Conservation (phyloP, 768 basidiomycete genomes). For the Wakefieldia striispora region DNA sequence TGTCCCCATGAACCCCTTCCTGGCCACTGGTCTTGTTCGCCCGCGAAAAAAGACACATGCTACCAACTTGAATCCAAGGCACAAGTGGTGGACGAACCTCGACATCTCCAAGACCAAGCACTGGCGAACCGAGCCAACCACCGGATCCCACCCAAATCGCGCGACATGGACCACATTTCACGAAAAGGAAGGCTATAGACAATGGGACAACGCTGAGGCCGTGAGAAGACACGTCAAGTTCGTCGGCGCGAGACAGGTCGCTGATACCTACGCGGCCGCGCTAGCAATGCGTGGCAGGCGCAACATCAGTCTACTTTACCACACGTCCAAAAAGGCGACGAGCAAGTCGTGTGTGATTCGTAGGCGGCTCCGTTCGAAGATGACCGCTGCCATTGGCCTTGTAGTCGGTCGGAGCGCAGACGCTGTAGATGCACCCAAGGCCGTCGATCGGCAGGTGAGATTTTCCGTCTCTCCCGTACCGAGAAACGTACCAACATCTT, state of each 20-base stretch:
- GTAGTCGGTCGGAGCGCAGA: conserved; percentile 19
- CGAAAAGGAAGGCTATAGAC: not conserved
- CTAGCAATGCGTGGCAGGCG: conserved; percentile 7
- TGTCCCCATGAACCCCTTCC: conserved; percentile 20
- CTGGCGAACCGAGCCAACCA: too few species aligned
- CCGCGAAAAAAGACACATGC: not conserved
- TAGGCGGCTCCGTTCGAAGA: conserved; percentile 19
- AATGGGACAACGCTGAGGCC: not conserved
- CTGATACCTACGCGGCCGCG: conserved; percentile 3
- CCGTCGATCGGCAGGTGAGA: not conserved
- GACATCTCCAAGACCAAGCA: not conserved
- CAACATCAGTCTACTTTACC: conserved; percentile 19
- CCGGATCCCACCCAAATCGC: too few species aligned
- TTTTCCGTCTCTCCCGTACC: not conserved
- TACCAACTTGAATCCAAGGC: not conserved
- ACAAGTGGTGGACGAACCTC: conserved; percentile 1
- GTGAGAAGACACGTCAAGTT: not conserved
- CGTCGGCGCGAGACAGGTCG: conserved; percentile 1
- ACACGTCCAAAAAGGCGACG: conserved; percentile 23
- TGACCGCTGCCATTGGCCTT: conserved; percentile 17
- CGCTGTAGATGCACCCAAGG: not conserved
- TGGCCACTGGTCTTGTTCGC: conserved; percentile 14
- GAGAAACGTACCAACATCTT: not conserved
- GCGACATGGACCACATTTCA: too few species aligned
- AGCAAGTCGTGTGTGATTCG: conserved; percentile 25